These are phyloP conservation scores for Podochytrium sp. DNA, from an alignment of 192 early-diverging fungal species.

Conservation along the genomic window DNA sequence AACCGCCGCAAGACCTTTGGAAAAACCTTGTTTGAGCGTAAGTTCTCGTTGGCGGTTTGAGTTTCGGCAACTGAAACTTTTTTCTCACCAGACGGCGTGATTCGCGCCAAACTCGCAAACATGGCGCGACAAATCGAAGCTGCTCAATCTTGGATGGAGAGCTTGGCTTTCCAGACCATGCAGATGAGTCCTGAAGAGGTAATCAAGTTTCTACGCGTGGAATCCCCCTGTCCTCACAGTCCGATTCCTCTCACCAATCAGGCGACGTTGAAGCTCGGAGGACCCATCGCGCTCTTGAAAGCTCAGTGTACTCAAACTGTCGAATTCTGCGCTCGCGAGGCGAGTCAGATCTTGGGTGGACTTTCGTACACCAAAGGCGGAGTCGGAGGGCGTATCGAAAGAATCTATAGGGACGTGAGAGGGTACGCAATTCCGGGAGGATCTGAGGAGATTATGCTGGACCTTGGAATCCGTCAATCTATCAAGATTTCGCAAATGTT, in stretches of 20 bases:
- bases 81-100: slow-evolving; percentile 71
- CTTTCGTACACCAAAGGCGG: slow-evolving; percentile 56
- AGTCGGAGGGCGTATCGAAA: slow-evolving; percentile 37
- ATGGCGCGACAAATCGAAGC: slow-evolving; percentile 81
- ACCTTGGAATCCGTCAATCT: slow-evolving; percentile 40
- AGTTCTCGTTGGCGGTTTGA: slow-evolving; percentile 35
- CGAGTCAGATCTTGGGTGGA: slow-evolving; percentile 65
- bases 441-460: slow-evolving; percentile 48
- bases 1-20: slow-evolving; percentile 33
- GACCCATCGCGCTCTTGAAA: slow-evolving; percentile 46
- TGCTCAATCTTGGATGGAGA: slow-evolving; percentile 74
- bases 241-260: slow-evolving; percentile 44
- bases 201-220: slow-evolving; percentile 5
- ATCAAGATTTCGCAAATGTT: slow-evolving; percentile 34
- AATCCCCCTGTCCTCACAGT: background rate
- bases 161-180: slow-evolving; percentile 62
- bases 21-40: slow-evolving; percentile 27
- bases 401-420: slow-evolving; percentile 39
- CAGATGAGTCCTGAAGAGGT: slow-evolving; percentile 56
- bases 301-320: slow-evolving; percentile 49
- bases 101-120: slow-evolving; percentile 65
- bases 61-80: slow-evolving; percentile 72
- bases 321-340: slow-evolving; percentile 55
- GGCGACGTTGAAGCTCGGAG: slow-evolving; percentile 48
- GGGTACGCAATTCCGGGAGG: slow-evolving; percentile 46